Evolutionary conservation across 768 basidiomycete species (phyloP).

Genomic region (Collybiopsis confluens): DNA sequence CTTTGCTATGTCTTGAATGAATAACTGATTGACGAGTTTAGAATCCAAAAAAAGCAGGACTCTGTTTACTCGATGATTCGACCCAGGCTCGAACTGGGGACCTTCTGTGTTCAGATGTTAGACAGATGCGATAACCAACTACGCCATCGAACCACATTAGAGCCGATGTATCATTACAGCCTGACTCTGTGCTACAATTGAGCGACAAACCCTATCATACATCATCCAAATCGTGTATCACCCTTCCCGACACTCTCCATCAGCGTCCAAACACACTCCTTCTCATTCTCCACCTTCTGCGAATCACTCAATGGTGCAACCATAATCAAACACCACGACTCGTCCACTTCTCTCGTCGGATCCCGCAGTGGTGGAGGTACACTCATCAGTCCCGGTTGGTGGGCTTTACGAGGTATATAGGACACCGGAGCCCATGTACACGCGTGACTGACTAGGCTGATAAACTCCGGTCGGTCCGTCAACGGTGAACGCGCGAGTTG

Average conservation of each 20-base stretch:
- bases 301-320: constrained; percentile 13
- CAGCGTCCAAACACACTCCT: constrained; percentile 32
- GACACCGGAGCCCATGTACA: constrained; percentile 44
- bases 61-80: constrained; percentile 12
- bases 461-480: constrained; percentile 26
- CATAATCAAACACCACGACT: constrained; percentile 45
- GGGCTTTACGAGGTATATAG: constrained; percentile 35
- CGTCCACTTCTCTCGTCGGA: constrained; percentile 48
- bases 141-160: constrained; percentile 55
- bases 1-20: no score
- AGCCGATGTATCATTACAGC: no score
- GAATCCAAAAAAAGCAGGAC: neutral
- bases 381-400: constrained; percentile 9
- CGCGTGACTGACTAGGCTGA: constrained; percentile 41
- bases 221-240: constrained; percentile 24
- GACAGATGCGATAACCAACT: constrained; percentile 84
- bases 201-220: neutral
- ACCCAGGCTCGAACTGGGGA: constrained; percentile 11
- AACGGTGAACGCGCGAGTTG: constrained; percentile 1
- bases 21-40: no score
- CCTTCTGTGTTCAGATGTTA: constrained; percentile 47
- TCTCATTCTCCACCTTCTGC: constrained; percentile 4
- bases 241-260: constrained; percentile 39
- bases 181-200: no score
- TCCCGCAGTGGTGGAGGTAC: constrained; percentile 31